Evolutionary conservation across 345 rosid species (phyloP).

Genomic region (Lenwebbia sp.): DNA sequence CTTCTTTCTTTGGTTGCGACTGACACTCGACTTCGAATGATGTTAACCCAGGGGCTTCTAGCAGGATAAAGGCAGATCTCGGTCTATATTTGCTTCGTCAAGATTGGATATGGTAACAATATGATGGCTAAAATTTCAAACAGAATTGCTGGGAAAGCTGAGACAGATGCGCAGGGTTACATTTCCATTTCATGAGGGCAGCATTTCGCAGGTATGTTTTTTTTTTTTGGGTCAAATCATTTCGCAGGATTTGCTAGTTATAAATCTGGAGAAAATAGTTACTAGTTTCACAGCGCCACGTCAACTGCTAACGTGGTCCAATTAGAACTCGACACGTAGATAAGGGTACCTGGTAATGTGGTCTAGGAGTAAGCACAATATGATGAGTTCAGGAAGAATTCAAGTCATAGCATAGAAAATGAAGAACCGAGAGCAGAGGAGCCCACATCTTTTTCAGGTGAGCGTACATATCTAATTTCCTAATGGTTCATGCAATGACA

Average conservation of each 20-base stretch:
- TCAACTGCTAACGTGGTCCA: no score
- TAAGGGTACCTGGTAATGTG: no score
- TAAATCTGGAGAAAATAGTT: no score
- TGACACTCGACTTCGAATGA: not conserved
- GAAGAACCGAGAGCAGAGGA: not conserved
- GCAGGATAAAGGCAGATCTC: not conserved
- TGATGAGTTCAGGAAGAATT: not conserved
- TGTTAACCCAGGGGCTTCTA: not conserved
- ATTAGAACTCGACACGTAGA: no score
- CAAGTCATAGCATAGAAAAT: not conserved
- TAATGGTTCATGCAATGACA: not conserved
- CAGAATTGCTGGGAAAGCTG: not conserved
- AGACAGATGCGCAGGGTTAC: not conserved
- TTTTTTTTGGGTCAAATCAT: not conserved
- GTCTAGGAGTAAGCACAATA: no score
- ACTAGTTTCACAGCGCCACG: no score
- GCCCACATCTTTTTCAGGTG: not conserved
- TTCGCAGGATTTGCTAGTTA: not conserved
- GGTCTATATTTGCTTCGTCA: not conserved
- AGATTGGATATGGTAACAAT: not conserved
- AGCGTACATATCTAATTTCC: not conserved
- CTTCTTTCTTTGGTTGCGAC: not conserved
- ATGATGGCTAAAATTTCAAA: not conserved
- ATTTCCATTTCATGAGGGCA: no score
- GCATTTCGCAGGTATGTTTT: no score